Evolutionary conservation across 495 filamentous ascomycete species (phyloP), one percentile per base, ranked within the genome.

Genomic region (Viridothelium virens): DNA sequence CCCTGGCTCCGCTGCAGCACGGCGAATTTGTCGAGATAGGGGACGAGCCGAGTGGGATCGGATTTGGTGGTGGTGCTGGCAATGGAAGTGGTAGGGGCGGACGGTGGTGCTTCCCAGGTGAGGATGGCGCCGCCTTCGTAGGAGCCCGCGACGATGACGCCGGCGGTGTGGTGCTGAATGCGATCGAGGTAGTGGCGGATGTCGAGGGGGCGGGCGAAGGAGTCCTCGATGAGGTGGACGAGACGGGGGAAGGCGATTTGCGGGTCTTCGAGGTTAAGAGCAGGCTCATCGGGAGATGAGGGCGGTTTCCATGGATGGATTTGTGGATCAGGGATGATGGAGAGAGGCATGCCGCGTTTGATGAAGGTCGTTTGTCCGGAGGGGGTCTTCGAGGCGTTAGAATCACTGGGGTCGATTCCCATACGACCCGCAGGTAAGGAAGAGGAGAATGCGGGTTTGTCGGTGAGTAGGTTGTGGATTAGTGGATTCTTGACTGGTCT

Each of bases 11-110:
- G 85, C 71, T 89, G 91, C 3, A 95, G 81, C 2, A 97, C 94
- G 2, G 94, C 94, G 73, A 99, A 99, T 77, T 99, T 99, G 74
- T 99, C 94, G 33, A 99, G 79, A 75, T 99, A 99, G 0, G 93
- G 95, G 0, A 99, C 88, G 74, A 91, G 82, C 3, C 86, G 79
- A 9, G 78, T 77, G 25, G 75, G 69, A 36, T 56, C 78, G 80
- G 25, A 76, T 79, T 56, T 81, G 78, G 82, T 44, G 7, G 41
- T 7, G 41, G 41, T 7, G 14, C 14, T 7, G 64, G 81, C 79
- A 61, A 83, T 80, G 61, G 85, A 78, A 18, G 73, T 63, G 18
- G 73, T 63, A 34, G 70, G 56, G 1, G 87, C 75, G 0, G 81
- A 82, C 0, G 85, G 85, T 0, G 92, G 91, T 38, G 81, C 78